Percentiles rank a stretch among this genome's conserved stretches.
phyloP scores from a whole-genome alignment of 805 yeast species.

The Lachancea lanzarotensis region DNA sequence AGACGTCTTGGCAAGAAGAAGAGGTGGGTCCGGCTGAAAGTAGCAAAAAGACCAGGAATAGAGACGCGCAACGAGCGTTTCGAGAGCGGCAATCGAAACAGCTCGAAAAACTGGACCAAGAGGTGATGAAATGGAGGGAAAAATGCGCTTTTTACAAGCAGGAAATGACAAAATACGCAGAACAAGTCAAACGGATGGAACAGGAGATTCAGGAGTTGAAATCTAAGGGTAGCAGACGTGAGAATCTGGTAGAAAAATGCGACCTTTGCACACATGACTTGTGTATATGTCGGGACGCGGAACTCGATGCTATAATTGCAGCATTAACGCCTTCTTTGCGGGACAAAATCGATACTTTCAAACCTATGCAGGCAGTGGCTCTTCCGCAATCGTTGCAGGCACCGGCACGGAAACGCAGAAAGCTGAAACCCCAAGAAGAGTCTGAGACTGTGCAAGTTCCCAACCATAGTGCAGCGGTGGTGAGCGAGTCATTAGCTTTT shows the following conservation, averaged over 20 bases:
- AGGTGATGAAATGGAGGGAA: conserved; percentile 41
- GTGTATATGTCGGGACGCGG: conserved; percentile 50
- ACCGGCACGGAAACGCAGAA: not conserved
- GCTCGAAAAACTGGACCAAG: conserved; percentile 66
- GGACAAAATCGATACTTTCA: conserved; percentile 38
- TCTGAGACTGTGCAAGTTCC: too few species aligned
- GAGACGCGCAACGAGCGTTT: conserved; percentile 93
- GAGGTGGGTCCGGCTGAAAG: conserved; percentile 48
- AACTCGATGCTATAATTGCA: conserved; percentile 14
- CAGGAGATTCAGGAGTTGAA: not conserved
- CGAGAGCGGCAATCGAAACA: conserved; percentile 80
- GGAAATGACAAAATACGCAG: conserved; percentile 1
- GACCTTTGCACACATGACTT: conserved; percentile 64
- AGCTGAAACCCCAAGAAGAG: not conserved
- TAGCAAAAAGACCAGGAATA: conserved; percentile 52
- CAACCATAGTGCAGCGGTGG: not conserved
- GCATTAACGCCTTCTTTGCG: conserved; percentile 22
- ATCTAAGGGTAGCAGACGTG: not conserved
- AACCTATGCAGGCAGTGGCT: conserved; percentile 60
- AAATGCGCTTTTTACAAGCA: conserved; percentile 15
- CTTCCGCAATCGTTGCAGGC: conserved; percentile 1
- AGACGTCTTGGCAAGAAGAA: conserved; percentile 5
- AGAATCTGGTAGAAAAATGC: conserved; percentile 35
- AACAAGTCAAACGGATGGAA: not conserved
- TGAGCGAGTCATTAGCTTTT: not conserved